phyloP scores from a whole-genome alignment of 208 protist species.

The Plasmodiophora brassicae region DNA sequence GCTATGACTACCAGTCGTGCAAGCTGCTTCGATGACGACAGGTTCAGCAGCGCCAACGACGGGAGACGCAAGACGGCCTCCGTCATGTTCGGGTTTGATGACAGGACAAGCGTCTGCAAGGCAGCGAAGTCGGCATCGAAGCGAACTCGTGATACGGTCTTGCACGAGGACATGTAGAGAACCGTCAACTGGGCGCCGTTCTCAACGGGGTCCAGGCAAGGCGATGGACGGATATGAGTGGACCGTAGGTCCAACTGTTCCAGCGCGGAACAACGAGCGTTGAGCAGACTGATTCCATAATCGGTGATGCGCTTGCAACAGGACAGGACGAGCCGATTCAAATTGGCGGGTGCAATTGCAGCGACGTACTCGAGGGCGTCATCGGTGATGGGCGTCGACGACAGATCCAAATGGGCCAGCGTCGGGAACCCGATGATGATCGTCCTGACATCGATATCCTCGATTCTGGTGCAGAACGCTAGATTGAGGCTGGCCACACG shows the following conservation, averaged over 20 bases:
- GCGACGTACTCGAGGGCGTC: not conserved
- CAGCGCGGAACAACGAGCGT: not conserved
- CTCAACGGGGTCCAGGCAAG: not conserved
- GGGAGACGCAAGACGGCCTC: not conserved
- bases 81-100: conserved; percentile 9
- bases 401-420: not conserved
- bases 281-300: not conserved
- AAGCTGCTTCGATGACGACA: not conserved
- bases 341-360: not conserved
- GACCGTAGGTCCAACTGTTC: not conserved
- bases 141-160: not conserved
- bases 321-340: not conserved
- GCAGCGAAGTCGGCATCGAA: not conserved
- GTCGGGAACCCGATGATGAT: not conserved
- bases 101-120: not conserved
- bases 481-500: not conserved
- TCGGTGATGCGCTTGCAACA: not conserved
- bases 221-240: not conserved
- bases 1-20: not conserved
- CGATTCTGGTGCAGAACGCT: not conserved
- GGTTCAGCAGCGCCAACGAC: not conserved
- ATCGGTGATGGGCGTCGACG: not conserved
- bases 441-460: not conserved
- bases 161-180: not conserved
- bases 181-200: not conserved